Percentiles rank a stretch among this genome's conserved stretches.
Conservation (phyloP, 129 eudicot species). For the Arctium lappa region DNA sequence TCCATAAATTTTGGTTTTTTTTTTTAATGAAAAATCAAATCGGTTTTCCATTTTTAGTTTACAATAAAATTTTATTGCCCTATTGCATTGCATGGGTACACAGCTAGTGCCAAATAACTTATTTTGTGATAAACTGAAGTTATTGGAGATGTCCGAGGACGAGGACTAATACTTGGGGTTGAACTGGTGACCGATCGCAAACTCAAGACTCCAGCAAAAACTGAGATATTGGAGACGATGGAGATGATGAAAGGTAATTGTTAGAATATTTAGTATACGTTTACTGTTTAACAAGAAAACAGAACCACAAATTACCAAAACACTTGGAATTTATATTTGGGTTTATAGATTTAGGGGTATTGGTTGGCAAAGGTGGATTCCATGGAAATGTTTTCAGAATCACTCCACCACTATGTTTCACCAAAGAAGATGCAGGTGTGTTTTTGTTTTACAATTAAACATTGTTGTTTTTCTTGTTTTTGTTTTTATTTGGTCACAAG, state of each 20-base stretch:
- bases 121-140: conserved; percentile 25
- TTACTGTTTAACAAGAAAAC: neutral
- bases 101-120: neutral
- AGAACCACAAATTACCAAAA: neutral
- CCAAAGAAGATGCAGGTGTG: conserved; percentile 85
- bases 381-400: conserved; percentile 81
- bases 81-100: neutral
- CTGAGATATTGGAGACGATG: conserved; percentile 53
- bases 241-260: conserved; percentile 61
- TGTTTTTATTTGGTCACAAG: neutral
- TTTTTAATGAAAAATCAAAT: neutral
- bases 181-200: conserved; percentile 63
- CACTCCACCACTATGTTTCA: conserved; percentile 95
- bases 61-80: neutral
- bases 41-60: neutral
- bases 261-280: neutral
- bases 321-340: neutral
- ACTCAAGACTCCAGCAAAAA: conserved; percentile 62
- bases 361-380: conserved; percentile 91
- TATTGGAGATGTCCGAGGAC: conserved; percentile 72
- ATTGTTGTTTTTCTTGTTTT: neutral
- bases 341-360: conserved; percentile 68
- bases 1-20: too few relatives aligned
- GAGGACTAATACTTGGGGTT: conserved; percentile 63
- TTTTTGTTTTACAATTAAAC: neutral